These are phyloP conservation scores for Rhododendron simsii DNA, from an alignment of 148 eudicot genomes.

Conservation along the genomic window DNA sequence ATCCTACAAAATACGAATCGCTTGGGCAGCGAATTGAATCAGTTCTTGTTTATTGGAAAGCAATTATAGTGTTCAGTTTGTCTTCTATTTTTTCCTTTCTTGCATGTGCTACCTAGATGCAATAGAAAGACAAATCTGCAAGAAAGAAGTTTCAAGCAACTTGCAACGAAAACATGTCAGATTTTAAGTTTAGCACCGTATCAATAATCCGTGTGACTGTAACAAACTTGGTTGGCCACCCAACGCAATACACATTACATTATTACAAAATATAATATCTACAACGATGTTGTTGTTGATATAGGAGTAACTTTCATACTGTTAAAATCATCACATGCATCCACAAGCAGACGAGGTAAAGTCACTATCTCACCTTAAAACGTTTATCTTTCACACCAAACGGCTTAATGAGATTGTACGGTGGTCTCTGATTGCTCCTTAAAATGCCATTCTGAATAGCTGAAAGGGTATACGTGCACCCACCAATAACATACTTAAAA, in stretches of 20 bases:
- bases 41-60: neutral
- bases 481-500: conserved; percentile 54
- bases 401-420: conserved; percentile 47
- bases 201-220: neutral
- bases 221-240: neutral
- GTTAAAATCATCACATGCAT: neutral
- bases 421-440: conserved; percentile 50
- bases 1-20: neutral
- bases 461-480: conserved; percentile 44
- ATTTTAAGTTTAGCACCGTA: neutral
- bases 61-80: neutral
- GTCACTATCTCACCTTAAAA: conserved; percentile 24
- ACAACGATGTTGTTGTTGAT: neutral
- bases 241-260: too few species aligned
- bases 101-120: neutral
- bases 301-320: neutral
- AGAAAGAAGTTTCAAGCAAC: neutral
- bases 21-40: neutral
- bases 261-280: neutral
- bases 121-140: neutral
- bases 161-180: neutral
- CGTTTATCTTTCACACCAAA: conserved; percentile 42
- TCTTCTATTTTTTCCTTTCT: neutral
- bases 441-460: conserved; percentile 48
- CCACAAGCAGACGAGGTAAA: neutral